phyloP scores from a whole-genome alignment of 441 rosid genomes.

The Aquilaria agallochum region DNA sequence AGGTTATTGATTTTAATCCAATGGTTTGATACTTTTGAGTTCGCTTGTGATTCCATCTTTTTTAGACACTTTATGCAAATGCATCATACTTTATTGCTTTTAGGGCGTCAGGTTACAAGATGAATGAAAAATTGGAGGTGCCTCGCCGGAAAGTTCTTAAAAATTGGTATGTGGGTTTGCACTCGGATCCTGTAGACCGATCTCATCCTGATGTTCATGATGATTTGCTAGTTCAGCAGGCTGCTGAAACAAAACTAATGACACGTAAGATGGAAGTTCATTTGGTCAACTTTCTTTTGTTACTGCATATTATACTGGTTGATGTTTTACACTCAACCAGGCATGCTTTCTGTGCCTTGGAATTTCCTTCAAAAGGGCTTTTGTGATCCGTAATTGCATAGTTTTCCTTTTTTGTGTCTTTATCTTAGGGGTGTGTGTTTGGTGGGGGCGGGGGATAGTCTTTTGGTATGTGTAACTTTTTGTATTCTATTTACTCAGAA shows the following conservation, averaged over 20 bases:
- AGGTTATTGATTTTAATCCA: slow-evolving; percentile 43
- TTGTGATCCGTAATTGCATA: too few relatives aligned
- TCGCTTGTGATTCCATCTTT: slow-evolving; percentile 1
- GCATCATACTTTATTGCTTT: slow-evolving; percentile 12
- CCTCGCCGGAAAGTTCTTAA: slow-evolving; percentile 89
- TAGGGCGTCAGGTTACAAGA: slow-evolving; percentile 95
- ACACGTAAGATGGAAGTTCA: slow-evolving; percentile 44
- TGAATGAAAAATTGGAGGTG: slow-evolving; percentile 88
- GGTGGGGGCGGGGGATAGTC: too few relatives aligned
- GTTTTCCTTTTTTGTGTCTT: too few relatives aligned
- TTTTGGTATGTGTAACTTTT: too few relatives aligned
- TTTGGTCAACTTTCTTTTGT: too few relatives aligned
- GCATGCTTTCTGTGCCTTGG: too few relatives aligned
- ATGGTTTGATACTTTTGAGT: background rate
- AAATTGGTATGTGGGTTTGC: slow-evolving; percentile 89
- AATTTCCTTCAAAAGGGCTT: background rate
- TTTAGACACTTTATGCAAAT: slow-evolving; percentile 6
- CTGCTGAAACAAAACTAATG: slow-evolving; percentile 40
- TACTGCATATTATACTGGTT: too few relatives aligned
- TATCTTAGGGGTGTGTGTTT: too few relatives aligned
- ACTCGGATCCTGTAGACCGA: slow-evolving; percentile 90
- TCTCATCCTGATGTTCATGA: slow-evolving; percentile 93
- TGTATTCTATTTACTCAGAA: too few relatives aligned
- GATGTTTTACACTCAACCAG: too few relatives aligned
- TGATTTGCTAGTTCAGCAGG: slow-evolving; percentile 55